These are phyloP conservation scores for Tritrichomonas musculus DNA, from an alignment of 208 protist genomes.

Conservation along the genomic window DNA sequence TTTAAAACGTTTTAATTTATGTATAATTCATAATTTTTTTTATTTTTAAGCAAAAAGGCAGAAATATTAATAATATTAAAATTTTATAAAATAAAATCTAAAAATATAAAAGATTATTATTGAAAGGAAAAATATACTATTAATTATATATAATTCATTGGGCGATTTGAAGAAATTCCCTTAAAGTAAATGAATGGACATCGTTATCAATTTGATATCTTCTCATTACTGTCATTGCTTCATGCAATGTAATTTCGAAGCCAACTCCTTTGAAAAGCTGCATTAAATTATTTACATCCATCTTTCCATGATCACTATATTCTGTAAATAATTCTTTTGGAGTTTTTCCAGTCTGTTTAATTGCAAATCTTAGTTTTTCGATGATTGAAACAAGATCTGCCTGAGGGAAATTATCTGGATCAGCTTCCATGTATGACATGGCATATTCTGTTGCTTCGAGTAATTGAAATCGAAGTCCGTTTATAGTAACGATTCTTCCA, in stretches of 20 bases:
- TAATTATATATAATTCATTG: no score
- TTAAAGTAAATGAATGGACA: neutral
- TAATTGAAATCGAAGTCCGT: neutral
- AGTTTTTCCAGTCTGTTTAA: neutral
- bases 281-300: neutral
- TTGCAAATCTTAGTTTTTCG: neutral
- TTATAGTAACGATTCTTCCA: neutral
- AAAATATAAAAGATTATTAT: no score
- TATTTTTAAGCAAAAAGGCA: no score
- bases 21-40: no score
- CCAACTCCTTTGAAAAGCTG: neutral
- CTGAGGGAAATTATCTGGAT: constrained; percentile 22
- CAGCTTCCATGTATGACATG: neutral
- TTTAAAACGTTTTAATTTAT: no score
- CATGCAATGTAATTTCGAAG: neutral
- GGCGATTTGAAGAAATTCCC: neutral
- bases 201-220: neutral
- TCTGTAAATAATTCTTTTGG: neutral
- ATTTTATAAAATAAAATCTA: no score
- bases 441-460: constrained; percentile 3
- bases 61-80: no score
- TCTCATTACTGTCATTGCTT: neutral
- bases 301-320: neutral
- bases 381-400: neutral
- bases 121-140: no score